Percentiles rank a stretch among this genome's conserved stretches.
Conservation (phyloP, 2,329 filamentous ascomycete genomes). For the Knufia petricola region DNA sequence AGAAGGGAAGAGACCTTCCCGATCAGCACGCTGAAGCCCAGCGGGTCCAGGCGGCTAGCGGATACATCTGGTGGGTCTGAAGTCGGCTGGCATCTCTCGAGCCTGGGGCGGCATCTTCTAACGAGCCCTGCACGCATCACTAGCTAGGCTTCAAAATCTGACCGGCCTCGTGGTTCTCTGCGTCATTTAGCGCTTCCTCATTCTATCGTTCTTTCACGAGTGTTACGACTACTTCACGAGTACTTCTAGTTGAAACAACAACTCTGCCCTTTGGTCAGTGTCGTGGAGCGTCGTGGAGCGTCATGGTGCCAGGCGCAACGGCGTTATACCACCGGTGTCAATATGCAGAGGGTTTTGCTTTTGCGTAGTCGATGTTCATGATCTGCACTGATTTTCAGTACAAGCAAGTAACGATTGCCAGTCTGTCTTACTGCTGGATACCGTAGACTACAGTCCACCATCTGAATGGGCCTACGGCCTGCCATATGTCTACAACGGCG, state of each 20-base stretch:
- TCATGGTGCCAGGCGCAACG: not conserved
- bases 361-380: not conserved
- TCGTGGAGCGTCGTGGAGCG: too few relatives aligned
- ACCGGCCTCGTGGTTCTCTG: not conserved
- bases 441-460: not conserved
- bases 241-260: not conserved
- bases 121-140: constrained; percentile 3
- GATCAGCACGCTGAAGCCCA: not conserved
- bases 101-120: not conserved
- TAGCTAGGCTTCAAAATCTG: not conserved
- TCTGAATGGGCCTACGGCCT: not conserved
- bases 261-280: not conserved
- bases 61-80: not conserved
- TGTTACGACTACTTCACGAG: too few relatives aligned
- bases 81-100: not conserved
- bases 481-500: not conserved
- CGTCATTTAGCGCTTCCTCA: not conserved
- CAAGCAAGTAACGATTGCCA: not conserved
- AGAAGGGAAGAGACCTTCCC: not conserved
- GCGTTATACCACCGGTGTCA: not conserved
- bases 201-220: not conserved
- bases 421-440: not conserved
- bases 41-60: not conserved
- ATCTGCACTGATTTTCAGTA: not conserved
- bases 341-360: not conserved